Base-by-base conservation (phyloP, 495 filamentous ascomycete species). In the Aspergillus steynii region DNA sequence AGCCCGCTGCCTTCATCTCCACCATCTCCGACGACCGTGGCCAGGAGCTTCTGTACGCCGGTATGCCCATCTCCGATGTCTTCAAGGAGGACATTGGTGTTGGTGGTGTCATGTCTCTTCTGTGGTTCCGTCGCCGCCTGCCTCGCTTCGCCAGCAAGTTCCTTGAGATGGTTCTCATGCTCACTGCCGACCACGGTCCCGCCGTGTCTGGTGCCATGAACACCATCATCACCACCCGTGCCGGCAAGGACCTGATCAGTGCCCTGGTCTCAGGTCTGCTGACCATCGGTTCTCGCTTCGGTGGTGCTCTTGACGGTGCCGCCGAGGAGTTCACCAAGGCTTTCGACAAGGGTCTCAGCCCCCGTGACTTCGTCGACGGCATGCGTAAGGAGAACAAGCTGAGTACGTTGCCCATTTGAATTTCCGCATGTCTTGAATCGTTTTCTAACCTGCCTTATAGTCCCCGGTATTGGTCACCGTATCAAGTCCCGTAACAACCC, bases 371-470 rank as follows among this genome's bases (percentile, higher is more conserved):
- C 74, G 95, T 99, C 59, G 95, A 99, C 81, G 90, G 82, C 64
- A 97, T 97, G 94, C 86, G 95, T 75, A 98, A 98, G 85, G 91
- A 95, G 80, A 99, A 99, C 87, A 98, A 98, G 86, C 91, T 99
- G 59, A 99, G 86, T 89, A 82, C 69, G 86, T 83, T 50, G 28
- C 28, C 29, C 31, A 42, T n/a, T 48, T 29, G 15, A 5, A 53
- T 49, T 29, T 29, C 60, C 28, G 26, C 37, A n/a, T 20, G 20
- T 20, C 20, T 1, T 28, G 4, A 5, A 31, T 29, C 26, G n/a
- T 8, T 20, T 27, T 52, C n/a, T 50, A 31, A 56, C 78, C 66
- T 29, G 1, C 25, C 42, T 46, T 28, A 10, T 62, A 89, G 86
- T 99, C 66, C 95, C 95, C 61, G 95, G 95, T 84, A 99, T 99